phyloP scores from a whole-genome alignment of 805 yeast genomes.

The baker's yeast (Saccharomyces cerevisiae) region DNA sequence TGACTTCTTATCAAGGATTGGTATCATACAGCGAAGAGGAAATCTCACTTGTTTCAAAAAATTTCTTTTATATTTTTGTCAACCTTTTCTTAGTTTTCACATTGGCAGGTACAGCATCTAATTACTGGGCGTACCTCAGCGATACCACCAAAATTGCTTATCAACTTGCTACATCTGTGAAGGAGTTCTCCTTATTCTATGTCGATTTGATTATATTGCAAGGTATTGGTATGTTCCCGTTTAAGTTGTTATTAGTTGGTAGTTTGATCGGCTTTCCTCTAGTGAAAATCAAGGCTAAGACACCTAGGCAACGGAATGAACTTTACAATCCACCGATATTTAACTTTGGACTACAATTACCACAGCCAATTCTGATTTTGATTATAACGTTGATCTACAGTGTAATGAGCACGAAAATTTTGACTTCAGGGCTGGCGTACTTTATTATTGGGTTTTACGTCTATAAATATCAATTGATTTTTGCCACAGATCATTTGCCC shows the following conservation, averaged over 20 bases:
- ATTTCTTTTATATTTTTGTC: slow-evolving; percentile 89
- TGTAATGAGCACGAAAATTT: slow-evolving; percentile 79
- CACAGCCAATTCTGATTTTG: slow-evolving; percentile 81
- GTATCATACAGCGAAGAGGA: slow-evolving; percentile 92
- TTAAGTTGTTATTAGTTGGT: slow-evolving; percentile 74
- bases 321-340: slow-evolving; percentile 83
- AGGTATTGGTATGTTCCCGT: slow-evolving; percentile 86
- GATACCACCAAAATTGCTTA: slow-evolving; percentile 87
- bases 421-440: slow-evolving; percentile 76
- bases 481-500: slow-evolving; percentile 88
- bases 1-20: slow-evolving; percentile 78
- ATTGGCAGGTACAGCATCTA: slow-evolving; percentile 83
- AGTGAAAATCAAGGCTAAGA: slow-evolving; percentile 53
- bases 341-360: slow-evolving; percentile 84
- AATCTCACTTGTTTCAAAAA: slow-evolving; percentile 79
- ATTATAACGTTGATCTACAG: slow-evolving; percentile 82
- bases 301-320: slow-evolving; percentile 73
- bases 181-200: slow-evolving; percentile 75
- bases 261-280: slow-evolving; percentile 68
- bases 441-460: slow-evolving; percentile 81
- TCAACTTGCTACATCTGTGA: slow-evolving; percentile 73
- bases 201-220: slow-evolving; percentile 78
- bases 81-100: slow-evolving; percentile 91
- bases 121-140: slow-evolving; percentile 68
- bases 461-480: slow-evolving; percentile 82